phyloP scores from a whole-genome alignment of 495 filamentous ascomycete genomes.

The Haplographium delicatum region DNA sequence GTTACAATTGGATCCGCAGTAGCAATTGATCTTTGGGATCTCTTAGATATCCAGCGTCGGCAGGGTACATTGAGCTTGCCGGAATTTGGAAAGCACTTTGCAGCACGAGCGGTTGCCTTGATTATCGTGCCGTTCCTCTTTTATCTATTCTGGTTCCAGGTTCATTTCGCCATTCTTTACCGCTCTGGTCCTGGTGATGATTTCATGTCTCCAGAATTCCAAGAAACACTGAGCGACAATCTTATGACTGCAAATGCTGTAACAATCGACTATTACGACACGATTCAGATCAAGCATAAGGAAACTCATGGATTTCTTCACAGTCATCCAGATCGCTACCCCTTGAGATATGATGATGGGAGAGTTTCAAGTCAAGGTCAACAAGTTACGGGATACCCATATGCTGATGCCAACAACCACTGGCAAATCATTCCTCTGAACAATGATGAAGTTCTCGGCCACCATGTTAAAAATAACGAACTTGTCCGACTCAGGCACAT shows the following conservation, averaged over 20 bases:
- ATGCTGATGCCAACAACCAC: constrained; percentile 97
- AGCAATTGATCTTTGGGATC: constrained; percentile 88
- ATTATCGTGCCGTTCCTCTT: constrained; percentile 92
- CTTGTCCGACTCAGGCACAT: constrained; percentile 83
- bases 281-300: constrained; percentile 85
- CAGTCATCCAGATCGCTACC: constrained; percentile 85
- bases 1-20: constrained; percentile 95
- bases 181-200: constrained; percentile 93
- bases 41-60: constrained; percentile 79
- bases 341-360: constrained; percentile 93
- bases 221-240: constrained; percentile 94
- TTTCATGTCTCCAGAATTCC: constrained; percentile 98
- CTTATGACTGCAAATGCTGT: constrained; percentile 81
- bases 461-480: constrained; percentile 77
- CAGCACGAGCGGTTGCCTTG: constrained; percentile 73
- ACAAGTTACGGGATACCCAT: constrained; percentile 96
- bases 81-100: constrained; percentile 85
- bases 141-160: constrained; percentile 99
- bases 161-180: constrained; percentile 87
- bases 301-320: constrained; percentile 95
- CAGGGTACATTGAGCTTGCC: constrained; percentile 70
- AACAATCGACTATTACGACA: constrained; percentile 84
- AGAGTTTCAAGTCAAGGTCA: constrained; percentile 96
- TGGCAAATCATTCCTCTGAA: constrained; percentile 83
- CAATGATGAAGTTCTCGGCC: constrained; percentile 48